Base-by-base conservation (phyloP, 768 basidiomycete species). In the Phylloporus sp. region DNA sequence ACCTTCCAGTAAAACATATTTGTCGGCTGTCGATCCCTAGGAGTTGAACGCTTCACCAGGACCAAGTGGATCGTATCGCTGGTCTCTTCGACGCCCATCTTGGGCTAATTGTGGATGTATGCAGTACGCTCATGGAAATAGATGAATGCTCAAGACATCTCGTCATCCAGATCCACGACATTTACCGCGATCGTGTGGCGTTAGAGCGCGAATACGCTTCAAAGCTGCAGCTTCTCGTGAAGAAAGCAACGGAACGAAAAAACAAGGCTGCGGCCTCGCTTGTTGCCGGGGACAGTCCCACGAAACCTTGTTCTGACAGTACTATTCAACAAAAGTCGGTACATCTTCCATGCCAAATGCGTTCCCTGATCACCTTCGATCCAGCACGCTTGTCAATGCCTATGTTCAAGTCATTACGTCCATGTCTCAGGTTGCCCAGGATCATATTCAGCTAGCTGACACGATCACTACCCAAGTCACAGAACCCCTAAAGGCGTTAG, bases 201-300 rank as follows among this genome's bases (percentile, higher is more conserved):
- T 69, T 91, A 10, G 90, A 92, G 64, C 79, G 83, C 42, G 89
- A 92, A 61, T 91, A 89, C 60, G 85, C 87, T 0, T 61, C 66
- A 21, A 90, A 86, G 60, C 71, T 92, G 9, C 81, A 84, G 58
- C 64, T 71, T 14, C 64, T 92, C 26, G 73, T 74, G 8, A 81
- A 76, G 63, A 89, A 82, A 60, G 81, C 82, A 2, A 66, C 71
- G 9, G 90, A 91, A 35, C 86, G 81, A 75, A 86, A 84, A 64
- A 67, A 65, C 36, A 86, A 78, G 65, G 72, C 72, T 46, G 77
- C 77, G 47, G 58, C 70, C 1, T 58, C 66, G 9, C 67, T 84
- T 20, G 77, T 85, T 8, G 64, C 90, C 9, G 90, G 88, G 28
- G 74, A 74, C 21, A 81, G 80, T 37, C 86, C 87, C 8, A 78